Evolutionary conservation across 1,284 basidiomycete genomes (phyloP).

Genomic region (Neolentinus lepideus): DNA sequence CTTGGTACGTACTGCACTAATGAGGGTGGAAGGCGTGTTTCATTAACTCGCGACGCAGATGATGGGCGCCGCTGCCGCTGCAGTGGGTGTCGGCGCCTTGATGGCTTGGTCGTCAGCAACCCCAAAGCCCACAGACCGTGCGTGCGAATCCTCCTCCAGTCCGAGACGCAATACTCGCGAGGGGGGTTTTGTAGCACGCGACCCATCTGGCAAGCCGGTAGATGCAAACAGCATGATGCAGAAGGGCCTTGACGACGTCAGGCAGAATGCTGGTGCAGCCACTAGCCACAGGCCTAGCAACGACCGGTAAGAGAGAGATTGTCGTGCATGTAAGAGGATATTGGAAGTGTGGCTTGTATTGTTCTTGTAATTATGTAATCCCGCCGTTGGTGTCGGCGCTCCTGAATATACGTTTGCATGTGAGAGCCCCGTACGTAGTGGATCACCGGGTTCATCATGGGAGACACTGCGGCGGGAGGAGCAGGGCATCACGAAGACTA

Average conservation of each 20-base stretch:
- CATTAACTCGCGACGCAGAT: not conserved
- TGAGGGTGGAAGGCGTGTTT: no score
- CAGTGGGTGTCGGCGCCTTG: not conserved
- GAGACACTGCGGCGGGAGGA: not conserved
- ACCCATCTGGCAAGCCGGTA: not conserved
- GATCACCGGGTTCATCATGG: not conserved
- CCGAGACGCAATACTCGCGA: not conserved
- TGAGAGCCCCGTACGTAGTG: no score
- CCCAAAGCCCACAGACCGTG: not conserved
- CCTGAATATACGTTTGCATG: no score
- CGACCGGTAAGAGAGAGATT: not conserved
- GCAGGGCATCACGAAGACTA: not conserved
- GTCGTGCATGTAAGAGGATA: not conserved
- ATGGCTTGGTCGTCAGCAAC: not conserved
- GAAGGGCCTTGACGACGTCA: not conserved
- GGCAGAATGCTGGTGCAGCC: not conserved
- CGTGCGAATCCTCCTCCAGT: not conserved
- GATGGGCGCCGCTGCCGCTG: not conserved
- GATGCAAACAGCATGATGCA: slow-evolving; percentile 1
- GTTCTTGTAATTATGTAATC: not conserved
- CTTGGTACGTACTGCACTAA: no score
- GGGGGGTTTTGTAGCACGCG: not conserved
- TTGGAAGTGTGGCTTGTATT: not conserved
- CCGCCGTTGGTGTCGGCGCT: not conserved
- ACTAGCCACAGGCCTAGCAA: not conserved